These are phyloP conservation scores for Eustoma russellianum DNA, from an alignment of 257 asterid genomes.

Conservation along the genomic window DNA sequence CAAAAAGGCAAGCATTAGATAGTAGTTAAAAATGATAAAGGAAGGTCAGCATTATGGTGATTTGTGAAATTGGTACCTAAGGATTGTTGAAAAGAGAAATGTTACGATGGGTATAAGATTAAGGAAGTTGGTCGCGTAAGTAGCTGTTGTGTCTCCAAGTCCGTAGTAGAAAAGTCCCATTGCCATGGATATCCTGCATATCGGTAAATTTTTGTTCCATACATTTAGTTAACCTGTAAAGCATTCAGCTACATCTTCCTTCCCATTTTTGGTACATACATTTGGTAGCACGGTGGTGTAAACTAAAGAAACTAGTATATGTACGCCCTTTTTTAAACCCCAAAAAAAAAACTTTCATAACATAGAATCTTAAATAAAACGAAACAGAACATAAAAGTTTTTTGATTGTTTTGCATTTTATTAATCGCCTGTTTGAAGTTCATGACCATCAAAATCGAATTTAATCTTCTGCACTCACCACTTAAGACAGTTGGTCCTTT, in stretches of 20 bases:
- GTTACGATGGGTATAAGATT: conserved; percentile 48
- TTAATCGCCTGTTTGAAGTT: too few relatives aligned
- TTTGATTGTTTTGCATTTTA: too few relatives aligned
- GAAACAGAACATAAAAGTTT: too few relatives aligned
- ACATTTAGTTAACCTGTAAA: background rate
- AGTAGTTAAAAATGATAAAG: background rate
- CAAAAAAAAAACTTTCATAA: too few relatives aligned
- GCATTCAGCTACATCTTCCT: background rate
- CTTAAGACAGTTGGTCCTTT: too few relatives aligned
- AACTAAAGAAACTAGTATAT: too few relatives aligned
- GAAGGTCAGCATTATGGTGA: background rate
- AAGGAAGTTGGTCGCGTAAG: conserved; percentile 58
- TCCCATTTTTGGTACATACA: background rate
- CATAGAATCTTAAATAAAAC: too few relatives aligned
- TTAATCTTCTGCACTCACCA: too few relatives aligned
- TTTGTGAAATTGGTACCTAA: conserved; percentile 26
- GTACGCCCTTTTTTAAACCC: too few relatives aligned
- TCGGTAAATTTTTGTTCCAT: background rate
- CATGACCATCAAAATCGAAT: too few relatives aligned
- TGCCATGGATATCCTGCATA: conserved; percentile 45
- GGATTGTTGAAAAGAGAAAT: conserved; percentile 32
- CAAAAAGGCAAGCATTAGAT: too few relatives aligned
- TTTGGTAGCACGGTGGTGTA: too few relatives aligned
- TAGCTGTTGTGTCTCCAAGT: conserved; percentile 55
- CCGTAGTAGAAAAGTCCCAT: conserved; percentile 59